phyloP scores from a whole-genome alignment of 2,329 filamentous ascomycete species.

The Cordyceps cicadae region DNA sequence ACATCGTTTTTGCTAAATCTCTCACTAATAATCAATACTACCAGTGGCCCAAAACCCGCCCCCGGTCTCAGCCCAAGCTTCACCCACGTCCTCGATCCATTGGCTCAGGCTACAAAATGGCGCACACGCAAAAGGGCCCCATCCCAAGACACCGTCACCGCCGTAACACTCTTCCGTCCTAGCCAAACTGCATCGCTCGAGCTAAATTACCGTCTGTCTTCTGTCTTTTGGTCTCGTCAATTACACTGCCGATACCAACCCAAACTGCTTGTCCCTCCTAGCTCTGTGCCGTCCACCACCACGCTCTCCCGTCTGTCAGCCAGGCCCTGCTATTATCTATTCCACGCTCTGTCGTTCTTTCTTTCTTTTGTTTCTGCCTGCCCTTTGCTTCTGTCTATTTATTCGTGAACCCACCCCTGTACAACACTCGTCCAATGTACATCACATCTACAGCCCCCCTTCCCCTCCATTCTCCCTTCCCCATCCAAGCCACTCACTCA shows the following conservation, averaged over 20 bases:
- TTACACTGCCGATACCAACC: too few species aligned
- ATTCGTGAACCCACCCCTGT: neutral
- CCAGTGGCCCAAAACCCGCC: too few species aligned
- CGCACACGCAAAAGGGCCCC: neutral
- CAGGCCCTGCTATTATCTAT: too few species aligned
- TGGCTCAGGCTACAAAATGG: slow-evolving; percentile 4
- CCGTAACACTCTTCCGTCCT: neutral
- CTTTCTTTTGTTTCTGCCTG: too few species aligned
- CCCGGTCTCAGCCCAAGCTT: neutral
- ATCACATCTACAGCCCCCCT: neutral
- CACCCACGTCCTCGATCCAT: slow-evolving; percentile 5
- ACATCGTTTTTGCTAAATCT: neutral
- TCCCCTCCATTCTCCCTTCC: neutral
- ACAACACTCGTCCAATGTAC: neutral
- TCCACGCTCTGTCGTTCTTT: too few species aligned
- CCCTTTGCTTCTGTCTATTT: neutral
- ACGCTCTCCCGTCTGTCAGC: too few species aligned
- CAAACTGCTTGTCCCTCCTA: too few species aligned
- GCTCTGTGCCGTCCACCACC: too few species aligned
- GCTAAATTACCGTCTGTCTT: neutral
- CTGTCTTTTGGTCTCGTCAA: neutral
- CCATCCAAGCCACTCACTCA: neutral
- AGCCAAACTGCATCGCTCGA: neutral
- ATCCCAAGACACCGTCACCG: neutral
- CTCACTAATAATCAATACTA: too few species aligned